A percentile compares a stretch with the other conserved stretches of the same genome.
phyloP scores from a whole-genome alignment of 2,329 filamentous ascomycete species.

The Ophiocordyceps polyrhachis-furcata region DNA sequence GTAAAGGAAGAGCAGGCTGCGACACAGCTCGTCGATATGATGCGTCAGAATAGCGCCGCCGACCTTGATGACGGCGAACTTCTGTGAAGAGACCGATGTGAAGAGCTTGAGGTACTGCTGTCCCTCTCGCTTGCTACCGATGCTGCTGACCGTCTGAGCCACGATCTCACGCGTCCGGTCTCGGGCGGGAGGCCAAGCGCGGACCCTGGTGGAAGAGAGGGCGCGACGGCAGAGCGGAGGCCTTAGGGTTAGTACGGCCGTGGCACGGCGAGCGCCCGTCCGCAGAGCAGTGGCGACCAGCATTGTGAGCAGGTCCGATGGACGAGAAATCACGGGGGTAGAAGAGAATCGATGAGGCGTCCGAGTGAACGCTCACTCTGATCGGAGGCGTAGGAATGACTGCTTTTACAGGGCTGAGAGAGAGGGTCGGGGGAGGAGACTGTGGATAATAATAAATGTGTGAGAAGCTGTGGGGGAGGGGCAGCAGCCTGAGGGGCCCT shows the following conservation, averaged over 20 bases:
- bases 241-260: slow-evolving; percentile 8
- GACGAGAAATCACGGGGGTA: slow-evolving; percentile 2
- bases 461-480: slow-evolving; percentile 1
- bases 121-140: slow-evolving; percentile 88
- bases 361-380: not conserved
- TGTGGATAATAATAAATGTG: not conserved
- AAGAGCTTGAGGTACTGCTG: slow-evolving; percentile 97
- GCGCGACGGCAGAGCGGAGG: slow-evolving; percentile 8
- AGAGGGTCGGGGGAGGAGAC: not conserved
- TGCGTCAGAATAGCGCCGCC: slow-evolving; percentile 92
- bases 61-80: slow-evolving; percentile 97
- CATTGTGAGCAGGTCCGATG: slow-evolving; percentile 11
- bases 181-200: slow-evolving; percentile 4
- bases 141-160: slow-evolving; percentile 61
- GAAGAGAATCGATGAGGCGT: not conserved
- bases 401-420: not conserved
- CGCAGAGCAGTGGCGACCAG: slow-evolving; percentile 22
- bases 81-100: slow-evolving; percentile 86
- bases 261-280: slow-evolving; percentile 23
- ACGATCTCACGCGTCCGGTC: slow-evolving; percentile 18
- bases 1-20: slow-evolving; percentile 77
- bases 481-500: not conserved
- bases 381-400: not conserved
- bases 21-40: slow-evolving; percentile 78
- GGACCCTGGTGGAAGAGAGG: slow-evolving; percentile 3